phyloP scores from a whole-genome alignment of 345 rosid species.

The Salix exigua region DNA sequence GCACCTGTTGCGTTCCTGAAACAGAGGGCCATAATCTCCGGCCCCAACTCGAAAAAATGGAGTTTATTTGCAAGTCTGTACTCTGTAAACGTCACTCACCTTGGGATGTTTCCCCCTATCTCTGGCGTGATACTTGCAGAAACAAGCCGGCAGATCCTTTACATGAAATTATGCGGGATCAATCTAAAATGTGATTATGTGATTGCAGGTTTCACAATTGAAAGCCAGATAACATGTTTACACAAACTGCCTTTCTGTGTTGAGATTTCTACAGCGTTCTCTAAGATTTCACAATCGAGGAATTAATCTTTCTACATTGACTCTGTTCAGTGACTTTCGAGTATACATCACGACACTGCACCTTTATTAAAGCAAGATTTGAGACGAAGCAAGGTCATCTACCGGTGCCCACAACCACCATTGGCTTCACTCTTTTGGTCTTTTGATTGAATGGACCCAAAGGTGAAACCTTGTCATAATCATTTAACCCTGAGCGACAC shows the following conservation, averaged over 20 bases:
- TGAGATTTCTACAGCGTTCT: background rate
- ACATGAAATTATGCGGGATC: background rate
- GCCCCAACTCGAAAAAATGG: background rate
- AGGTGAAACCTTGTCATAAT: background rate
- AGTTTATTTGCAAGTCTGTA: background rate
- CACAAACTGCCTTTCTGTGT: too few species aligned
- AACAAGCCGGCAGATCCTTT: background rate
- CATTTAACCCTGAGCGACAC: conserved; percentile 5
- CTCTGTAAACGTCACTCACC: background rate
- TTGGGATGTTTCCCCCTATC: background rate
- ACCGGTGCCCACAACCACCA: background rate
- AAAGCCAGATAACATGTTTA: background rate
- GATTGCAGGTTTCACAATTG: background rate
- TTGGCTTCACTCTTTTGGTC: background rate
- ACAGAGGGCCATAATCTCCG: background rate
- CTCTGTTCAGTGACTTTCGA: background rate
- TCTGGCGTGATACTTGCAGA: background rate
- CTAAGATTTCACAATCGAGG: background rate
- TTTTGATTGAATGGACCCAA: conserved; percentile 20
- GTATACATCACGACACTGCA: background rate
- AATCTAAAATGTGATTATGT: background rate
- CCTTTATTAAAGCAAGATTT: background rate
- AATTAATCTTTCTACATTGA: background rate
- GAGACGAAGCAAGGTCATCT: background rate
- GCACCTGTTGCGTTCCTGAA: background rate